A percentile compares a stretch with the other conserved stretches of the same genome.
phyloP scores from a whole-genome alignment of 2,329 filamentous ascomycete genomes.

The Pezicula rhizophila region DNA sequence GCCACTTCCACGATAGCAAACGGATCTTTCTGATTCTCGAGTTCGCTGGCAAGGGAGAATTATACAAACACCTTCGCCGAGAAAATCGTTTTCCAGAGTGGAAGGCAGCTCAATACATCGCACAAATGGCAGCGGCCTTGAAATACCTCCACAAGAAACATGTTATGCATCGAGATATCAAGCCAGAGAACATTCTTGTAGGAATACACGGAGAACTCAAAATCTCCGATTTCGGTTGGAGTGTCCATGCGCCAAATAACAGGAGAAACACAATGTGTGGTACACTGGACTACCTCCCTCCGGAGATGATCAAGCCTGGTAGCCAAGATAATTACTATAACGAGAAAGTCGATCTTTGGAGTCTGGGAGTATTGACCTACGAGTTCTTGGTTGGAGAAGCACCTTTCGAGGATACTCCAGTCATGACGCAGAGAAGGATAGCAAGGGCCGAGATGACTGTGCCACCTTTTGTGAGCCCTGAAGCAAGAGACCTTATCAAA shows the following conservation, averaged over 20 bases:
- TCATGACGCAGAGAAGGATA: constrained; percentile 92
- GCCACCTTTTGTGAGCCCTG: constrained; percentile 81
- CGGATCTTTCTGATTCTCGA: constrained; percentile 69
- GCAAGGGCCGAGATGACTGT: constrained; percentile 86
- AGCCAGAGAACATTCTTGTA: constrained; percentile 94
- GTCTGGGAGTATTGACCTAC: constrained; percentile 87
- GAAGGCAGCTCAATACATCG: constrained; percentile 68
- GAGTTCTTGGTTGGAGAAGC: constrained; percentile 95
- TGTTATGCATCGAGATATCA: constrained; percentile 96
- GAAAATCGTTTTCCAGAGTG: constrained; percentile 65
- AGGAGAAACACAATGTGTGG: constrained; percentile 92
- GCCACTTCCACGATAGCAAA: constrained; percentile 70
- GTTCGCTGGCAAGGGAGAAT: constrained; percentile 65
- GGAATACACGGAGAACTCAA: constrained; percentile 98
- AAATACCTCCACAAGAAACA: constrained; percentile 94
- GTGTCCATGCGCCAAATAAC: constrained; percentile 93
- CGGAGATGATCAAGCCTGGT: constrained; percentile 90
- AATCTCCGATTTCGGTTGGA: constrained; percentile 98
- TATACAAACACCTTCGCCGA: constrained; percentile 67
- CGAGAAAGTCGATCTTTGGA: constrained; percentile 96
- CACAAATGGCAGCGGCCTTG: constrained; percentile 75
- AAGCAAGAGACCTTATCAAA: constrained; percentile 90
- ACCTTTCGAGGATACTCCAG: constrained; percentile 90
- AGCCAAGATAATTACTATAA: constrained; percentile 81
- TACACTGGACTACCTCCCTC: constrained; percentile 93